Base-by-base conservation (phyloP, 306 rosid genomes). In the Biancaea sappan region DNA sequence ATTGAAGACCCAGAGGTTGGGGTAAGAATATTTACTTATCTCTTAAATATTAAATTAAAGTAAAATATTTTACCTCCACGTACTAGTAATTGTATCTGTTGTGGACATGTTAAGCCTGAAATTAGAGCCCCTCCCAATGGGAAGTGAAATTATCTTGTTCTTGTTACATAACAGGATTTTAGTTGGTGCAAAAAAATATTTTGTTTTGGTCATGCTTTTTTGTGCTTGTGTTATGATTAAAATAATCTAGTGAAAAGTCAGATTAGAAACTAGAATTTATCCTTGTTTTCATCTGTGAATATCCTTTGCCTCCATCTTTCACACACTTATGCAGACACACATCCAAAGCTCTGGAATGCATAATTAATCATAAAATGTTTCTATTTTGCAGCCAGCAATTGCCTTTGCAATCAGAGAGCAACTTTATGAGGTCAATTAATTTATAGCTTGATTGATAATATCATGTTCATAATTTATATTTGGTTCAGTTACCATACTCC, bases 1-100 rank as follows among this genome's bases (percentile, higher is more conserved):
- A 88, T 94, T 79, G 86, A 86, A 69, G 97, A 94, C 77, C 97
- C 95, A 57, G 97, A 92, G 88, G 96, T 88, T 82, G 97, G 95
- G 69, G 98, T 94, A 86, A 94, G 98, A 81, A 46, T 71, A 76
- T 50, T 51, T 19, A 28, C 13, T 19, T 57, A 34, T 71, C 58
- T 47, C 53, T 9, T 54, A 18, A 18, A 6, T 32, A 13, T 51
- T 18, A 50, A 59, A 65, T 68, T 66, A 47, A 52, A 66, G 60
- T 46, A 7, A 37, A 28, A 35, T 41, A 35, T 71, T 16, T 8
- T 34, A 21, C 66, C 57, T 71, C 61, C 51, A 28, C 50, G 48
- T 34, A 47, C 21, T 11, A 15, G 66, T 52, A 32, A 60, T 5
- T 1, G 28, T 31, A 44, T 52, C 47, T 61, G 29, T 32, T 51